Percentiles rank a stretch among this genome's conserved stretches.
phyloP scores from a whole-genome alignment of 1,139 yeast species.

The Candida tropicalis region DNA sequence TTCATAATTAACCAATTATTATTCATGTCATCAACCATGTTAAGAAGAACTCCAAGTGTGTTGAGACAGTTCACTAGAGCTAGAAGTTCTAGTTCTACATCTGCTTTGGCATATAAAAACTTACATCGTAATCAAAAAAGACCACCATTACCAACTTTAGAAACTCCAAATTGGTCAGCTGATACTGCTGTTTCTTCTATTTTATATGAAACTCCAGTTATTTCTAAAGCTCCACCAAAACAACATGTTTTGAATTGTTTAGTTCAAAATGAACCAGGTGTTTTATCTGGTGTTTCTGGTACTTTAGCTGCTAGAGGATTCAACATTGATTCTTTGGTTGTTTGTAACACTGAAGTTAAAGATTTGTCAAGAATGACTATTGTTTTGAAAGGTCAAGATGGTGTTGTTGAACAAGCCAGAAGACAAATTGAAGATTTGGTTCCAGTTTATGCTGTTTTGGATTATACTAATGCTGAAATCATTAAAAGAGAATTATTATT shows the following conservation, averaged over 20 bases:
- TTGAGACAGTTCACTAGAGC: constrained; percentile 21
- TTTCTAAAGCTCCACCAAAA: constrained; percentile 65
- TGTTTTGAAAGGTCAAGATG: constrained; percentile 92
- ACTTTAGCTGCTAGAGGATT: constrained; percentile 97
- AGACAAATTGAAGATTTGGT: constrained; percentile 97
- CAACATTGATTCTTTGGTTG: constrained; percentile 95
- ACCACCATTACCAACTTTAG: constrained; percentile 94
- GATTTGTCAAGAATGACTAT: constrained; percentile 97
- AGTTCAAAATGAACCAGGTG: constrained; percentile 99
- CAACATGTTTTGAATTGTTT: constrained; percentile 94
- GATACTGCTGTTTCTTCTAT: constrained; percentile 95
- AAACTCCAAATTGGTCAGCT: constrained; percentile 93
- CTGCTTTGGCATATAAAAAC: constrained; percentile 93
- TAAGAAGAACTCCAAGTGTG: constrained; percentile 13
- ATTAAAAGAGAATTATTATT: constrained; percentile 87
- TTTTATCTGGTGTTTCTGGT: constrained; percentile 88
- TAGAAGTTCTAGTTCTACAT: constrained; percentile 65
- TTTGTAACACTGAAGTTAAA: constrained; percentile 93
- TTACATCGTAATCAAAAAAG: constrained; percentile 83
- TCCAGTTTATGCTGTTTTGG: constrained; percentile 97
- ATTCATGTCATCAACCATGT: constrained; percentile 10
- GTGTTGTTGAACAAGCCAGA: constrained; percentile 97
- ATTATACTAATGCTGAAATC: constrained; percentile 87
- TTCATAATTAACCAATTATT: neutral
- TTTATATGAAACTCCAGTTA: constrained; percentile 88